phyloP scores from a whole-genome alignment of 148 eudicot genomes.

The Polygonum maritimum region DNA sequence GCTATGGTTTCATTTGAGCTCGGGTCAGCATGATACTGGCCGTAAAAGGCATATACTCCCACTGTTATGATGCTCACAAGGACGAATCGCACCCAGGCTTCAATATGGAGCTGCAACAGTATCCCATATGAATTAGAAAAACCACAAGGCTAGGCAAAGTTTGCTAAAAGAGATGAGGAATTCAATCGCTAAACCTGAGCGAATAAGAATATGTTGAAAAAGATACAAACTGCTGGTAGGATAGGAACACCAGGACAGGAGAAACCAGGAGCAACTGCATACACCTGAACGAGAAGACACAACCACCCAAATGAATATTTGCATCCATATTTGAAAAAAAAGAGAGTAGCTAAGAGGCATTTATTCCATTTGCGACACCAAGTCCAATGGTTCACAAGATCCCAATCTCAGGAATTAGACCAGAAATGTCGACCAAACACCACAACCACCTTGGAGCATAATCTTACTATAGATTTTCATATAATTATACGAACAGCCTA shows the following conservation, averaged over 20 bases:
- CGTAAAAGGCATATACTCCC: slow-evolving; percentile 70
- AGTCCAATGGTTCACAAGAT: neutral
- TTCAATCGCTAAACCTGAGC: slow-evolving; percentile 61
- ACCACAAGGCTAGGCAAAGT: neutral
- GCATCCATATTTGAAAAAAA: neutral
- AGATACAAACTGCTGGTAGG: slow-evolving; percentile 77
- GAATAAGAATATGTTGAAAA: slow-evolving; percentile 80
- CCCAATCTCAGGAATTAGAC: neutral
- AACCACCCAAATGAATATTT: neutral
- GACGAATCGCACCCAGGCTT: slow-evolving; percentile 90
- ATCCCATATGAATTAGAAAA: neutral
- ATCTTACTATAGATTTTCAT: neutral
- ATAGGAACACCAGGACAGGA: slow-evolving; percentile 91
- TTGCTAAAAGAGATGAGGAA: neutral
- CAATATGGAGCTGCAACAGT: slow-evolving; percentile 72
- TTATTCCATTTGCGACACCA: neutral
- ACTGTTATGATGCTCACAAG: slow-evolving; percentile 49
- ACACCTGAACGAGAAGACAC: slow-evolving; percentile 33
- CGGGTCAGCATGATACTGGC: slow-evolving; percentile 88
- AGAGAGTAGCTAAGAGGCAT: neutral
- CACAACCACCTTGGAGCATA: neutral
- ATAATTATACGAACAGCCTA: neutral
- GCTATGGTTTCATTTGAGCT: slow-evolving; percentile 29
- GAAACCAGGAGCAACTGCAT: slow-evolving; percentile 51
- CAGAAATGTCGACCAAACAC: neutral